Percentiles rank a stretch among this genome's conserved stretches.
Evolutionary conservation across 2,329 filamentous ascomycete genomes (phyloP).

Genomic region (Calonectria honghensis): DNA sequence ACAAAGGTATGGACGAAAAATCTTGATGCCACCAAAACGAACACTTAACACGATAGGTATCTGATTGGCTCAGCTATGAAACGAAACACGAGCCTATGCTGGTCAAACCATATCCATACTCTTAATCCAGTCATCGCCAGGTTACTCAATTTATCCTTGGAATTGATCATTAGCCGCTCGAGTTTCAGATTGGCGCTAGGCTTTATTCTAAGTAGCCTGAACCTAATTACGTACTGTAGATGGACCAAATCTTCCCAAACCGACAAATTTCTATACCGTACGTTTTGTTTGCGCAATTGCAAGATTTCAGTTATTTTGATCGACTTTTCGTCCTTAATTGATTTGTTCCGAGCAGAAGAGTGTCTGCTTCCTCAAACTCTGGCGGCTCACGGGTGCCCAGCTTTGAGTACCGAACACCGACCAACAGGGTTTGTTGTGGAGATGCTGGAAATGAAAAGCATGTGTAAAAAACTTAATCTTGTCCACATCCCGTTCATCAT

Average conservation of each 20-base stretch:
- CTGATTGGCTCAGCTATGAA: not conserved
- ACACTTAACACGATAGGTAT: not conserved
- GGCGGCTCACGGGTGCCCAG: not conserved
- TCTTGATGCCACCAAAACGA: not conserved
- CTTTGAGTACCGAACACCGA: not conserved
- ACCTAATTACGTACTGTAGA: not conserved
- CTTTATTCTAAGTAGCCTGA: not conserved
- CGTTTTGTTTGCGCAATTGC: not conserved
- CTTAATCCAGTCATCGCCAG: not conserved
- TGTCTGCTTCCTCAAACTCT: not conserved
- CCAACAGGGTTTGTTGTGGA: not conserved
- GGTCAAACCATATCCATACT: not conserved
- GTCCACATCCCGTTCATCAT: not conserved
- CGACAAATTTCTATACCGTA: not conserved
- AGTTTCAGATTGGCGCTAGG: not conserved
- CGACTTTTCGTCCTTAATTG: not conserved
- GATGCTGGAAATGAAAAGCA: not conserved
- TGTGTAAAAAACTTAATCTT: not conserved
- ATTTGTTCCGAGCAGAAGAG: not conserved
- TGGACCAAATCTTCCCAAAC: not conserved
- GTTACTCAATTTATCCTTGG: not conserved
- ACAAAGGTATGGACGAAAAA: not conserved
- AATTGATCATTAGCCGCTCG: not conserved
- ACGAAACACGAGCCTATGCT: not conserved
- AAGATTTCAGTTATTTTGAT: not conserved